Conservation (phyloP, 768 basidiomycete genomes). For the Suillus discolor region DNA sequence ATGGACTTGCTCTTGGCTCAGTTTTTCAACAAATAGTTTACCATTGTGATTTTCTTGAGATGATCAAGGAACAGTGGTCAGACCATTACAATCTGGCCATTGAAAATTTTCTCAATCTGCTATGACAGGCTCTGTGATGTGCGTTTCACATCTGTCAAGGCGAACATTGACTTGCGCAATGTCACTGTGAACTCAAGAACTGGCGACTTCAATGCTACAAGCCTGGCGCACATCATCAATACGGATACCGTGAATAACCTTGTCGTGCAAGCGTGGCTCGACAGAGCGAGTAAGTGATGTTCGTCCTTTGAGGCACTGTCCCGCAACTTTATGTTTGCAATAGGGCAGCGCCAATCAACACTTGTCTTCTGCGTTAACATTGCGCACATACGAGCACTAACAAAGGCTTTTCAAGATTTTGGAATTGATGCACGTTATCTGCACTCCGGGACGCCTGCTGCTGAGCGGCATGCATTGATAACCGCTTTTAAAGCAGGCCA, state of each 20-base stretch:
- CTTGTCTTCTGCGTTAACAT: constrained; percentile 91
- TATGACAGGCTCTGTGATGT: constrained; percentile 76
- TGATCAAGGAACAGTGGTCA: constrained; percentile 92
- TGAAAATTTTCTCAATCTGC: constrained; percentile 8
- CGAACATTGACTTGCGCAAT: constrained; percentile 65
- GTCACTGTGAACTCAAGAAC: constrained; percentile 67
- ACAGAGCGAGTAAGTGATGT: constrained; percentile 66
- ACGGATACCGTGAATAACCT: constrained; percentile 75
- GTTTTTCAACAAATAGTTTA: constrained; percentile 93
- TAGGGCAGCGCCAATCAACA: constrained; percentile 77
- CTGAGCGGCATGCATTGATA: constrained; percentile 66
- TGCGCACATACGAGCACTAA: constrained; percentile 76
- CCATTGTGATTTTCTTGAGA: constrained; percentile 86
- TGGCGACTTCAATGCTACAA: constrained; percentile 82
- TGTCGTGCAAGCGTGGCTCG: constrained; percentile 83
- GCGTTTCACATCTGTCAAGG: constrained; percentile 81
- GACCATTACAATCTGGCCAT: background rate
- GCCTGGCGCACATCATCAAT: constrained; percentile 83
- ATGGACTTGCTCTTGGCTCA: constrained; percentile 84
- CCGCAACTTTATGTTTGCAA: constrained; percentile 5
- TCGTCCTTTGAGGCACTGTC: constrained; percentile 7
- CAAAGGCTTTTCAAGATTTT: constrained; percentile 65
- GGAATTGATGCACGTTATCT: constrained; percentile 88
- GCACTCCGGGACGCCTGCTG: constrained; percentile 64
- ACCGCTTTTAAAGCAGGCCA: constrained; percentile 66